Base-by-base conservation (phyloP, 2,329 filamentous ascomycete genomes). In the Aspergillus tanneri region DNA sequence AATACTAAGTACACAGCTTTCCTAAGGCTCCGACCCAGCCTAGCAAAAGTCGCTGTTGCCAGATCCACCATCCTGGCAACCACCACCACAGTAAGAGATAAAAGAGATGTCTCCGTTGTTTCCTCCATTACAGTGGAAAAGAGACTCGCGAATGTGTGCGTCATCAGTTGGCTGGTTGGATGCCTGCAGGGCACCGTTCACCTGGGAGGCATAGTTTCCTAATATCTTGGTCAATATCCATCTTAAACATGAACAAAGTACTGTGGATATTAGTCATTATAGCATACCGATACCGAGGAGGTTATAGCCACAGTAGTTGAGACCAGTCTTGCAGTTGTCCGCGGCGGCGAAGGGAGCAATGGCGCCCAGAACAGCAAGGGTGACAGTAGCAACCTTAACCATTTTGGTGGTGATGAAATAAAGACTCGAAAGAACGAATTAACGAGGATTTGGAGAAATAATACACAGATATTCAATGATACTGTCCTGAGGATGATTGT, bases 271-370 rank as follows among this genome's bases (percentile, higher is more conserved):
- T 32, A 32, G 9, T 32, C 2, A 11, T 32, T 2, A 7, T 45
- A 2, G 16, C 47, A 21, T 46, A 49, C 47, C 47, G 16, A 46
- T 49, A 12, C 36, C 36, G 6, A 49, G 14, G n/a, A 49, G 42
- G 27, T 49, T 49, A 9, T 41, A 49, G 16, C 47, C 47, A 16
- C 42, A 49, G 19, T 49, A 49, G 16, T 49, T 49, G 12, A 49
- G 42, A 3, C 42, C 42, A 10, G 42, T 49, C 36, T 46, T 49
- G 28, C 42, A 49, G 42, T 49, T 49, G 21, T 36, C 30, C 8
- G 47, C 47, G 27, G 47, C 42, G 4, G 36, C 42, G n/a, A 41
- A 23, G 11, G 47, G 42, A 12, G 28, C 47, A 21, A 49, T 16
- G 5, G 27, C 25, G 12, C 34, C 37, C 9, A 49, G 24, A 19